phyloP scores from a whole-genome alignment of 805 yeast genomes.

The Wickerhamiella sergipiensis region DNA sequence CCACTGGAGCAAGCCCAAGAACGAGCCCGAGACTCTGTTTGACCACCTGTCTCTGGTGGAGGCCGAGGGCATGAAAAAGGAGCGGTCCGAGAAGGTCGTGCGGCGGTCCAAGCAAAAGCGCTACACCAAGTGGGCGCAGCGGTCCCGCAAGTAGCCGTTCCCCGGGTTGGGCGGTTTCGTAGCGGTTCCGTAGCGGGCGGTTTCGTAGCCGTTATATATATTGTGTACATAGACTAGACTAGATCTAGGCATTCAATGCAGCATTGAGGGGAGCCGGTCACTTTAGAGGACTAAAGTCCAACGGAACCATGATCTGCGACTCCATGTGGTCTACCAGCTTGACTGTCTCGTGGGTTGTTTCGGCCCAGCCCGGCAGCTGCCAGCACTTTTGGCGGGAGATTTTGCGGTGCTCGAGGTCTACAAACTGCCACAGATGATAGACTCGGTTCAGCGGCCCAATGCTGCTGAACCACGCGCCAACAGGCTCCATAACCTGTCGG shows the following conservation, averaged over 20 bases:
- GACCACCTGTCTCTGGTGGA: constrained; percentile 1
- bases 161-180: no score
- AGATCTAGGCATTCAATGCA: no score
- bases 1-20: not conserved
- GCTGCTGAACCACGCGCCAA: constrained; percentile 33
- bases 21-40: constrained; percentile 6
- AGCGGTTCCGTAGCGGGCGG: no score
- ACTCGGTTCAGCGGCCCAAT: constrained; percentile 29
- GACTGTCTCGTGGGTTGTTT: constrained; percentile 31
- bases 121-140: constrained; percentile 1
- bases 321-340: constrained; percentile 28
- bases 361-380: constrained; percentile 34
- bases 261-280: no score
- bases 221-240: not conserved
- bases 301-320: constrained; percentile 27
- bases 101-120: constrained; percentile 7
- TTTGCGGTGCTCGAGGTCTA: constrained; percentile 31
- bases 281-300: constrained; percentile 28
- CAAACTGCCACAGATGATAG: constrained; percentile 33
- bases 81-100: constrained; percentile 8
- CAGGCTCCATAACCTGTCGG: constrained; percentile 35
- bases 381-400: constrained; percentile 30
- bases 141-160: no score
- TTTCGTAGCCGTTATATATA: no score
- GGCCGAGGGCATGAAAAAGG: constrained; percentile 1